phyloP scores from a whole-genome alignment of 768 basidiomycete species.

The Trametes punicea region DNA sequence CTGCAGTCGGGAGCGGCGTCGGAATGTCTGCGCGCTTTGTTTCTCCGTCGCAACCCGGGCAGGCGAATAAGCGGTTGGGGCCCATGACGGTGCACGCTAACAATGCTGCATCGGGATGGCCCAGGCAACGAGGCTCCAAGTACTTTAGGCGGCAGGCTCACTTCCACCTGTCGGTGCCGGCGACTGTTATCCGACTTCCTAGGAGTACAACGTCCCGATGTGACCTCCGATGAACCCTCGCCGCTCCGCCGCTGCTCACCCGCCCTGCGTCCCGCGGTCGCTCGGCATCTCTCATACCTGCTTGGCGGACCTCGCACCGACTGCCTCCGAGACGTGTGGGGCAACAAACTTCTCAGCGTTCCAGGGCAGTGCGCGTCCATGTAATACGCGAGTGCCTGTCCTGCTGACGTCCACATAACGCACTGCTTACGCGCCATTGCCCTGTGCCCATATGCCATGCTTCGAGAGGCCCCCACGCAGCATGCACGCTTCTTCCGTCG shows the following conservation, averaged over 20 bases:
- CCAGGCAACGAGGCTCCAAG: conserved; percentile 14
- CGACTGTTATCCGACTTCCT: not conserved
- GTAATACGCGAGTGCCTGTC: not conserved
- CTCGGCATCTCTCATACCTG: not conserved
- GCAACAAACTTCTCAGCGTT: not conserved
- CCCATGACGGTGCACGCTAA: conserved; percentile 10
- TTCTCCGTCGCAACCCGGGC: conserved; percentile 1
- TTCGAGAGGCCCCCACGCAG: not conserved
- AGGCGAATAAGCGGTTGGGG: not conserved
- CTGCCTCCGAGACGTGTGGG: not conserved
- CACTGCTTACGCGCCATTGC: not conserved
- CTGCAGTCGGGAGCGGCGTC: not conserved
- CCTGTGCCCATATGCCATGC: not conserved
- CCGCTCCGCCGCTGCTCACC: not conserved
- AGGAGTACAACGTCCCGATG: not conserved
- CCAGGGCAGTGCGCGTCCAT: not conserved
- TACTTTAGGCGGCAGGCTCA: not conserved
- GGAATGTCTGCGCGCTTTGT: not conserved
- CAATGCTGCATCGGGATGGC: conserved; percentile 7
- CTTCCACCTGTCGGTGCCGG: not conserved
- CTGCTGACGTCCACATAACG: conserved; percentile 9
- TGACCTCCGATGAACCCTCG: not conserved
- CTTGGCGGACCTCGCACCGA: too few relatives aligned
- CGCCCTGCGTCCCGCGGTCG: not conserved
- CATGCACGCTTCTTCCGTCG: conserved; percentile 1